Evolutionary conservation across 768 basidiomycete genomes (phyloP).

Genomic region (Lentinus brumalis): DNA sequence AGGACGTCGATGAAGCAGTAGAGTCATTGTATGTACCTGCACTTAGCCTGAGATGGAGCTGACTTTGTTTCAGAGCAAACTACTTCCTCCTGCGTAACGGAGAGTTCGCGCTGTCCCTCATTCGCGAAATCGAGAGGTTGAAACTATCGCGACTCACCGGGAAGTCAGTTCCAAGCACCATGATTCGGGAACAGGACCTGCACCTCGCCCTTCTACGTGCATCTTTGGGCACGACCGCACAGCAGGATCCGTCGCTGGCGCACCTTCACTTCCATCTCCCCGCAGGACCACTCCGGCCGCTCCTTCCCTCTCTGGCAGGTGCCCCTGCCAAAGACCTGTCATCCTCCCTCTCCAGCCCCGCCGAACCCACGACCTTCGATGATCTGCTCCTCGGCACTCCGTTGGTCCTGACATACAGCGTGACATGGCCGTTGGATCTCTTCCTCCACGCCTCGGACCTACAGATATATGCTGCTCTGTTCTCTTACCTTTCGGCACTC

Average conservation of each 20-base stretch:
- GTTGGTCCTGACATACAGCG: conserved; percentile 65
- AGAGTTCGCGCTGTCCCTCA: conserved; percentile 81
- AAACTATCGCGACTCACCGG: conserved; percentile 76
- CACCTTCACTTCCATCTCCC: conserved; percentile 77
- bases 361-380: conserved; percentile 58
- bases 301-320: conserved; percentile 70
- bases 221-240: conserved; percentile 85
- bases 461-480: conserved; percentile 71
- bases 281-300: conserved; percentile 77
- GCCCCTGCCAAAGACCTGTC: conserved; percentile 36
- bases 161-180: conserved; percentile 62
- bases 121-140: conserved; percentile 84
- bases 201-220: conserved; percentile 86
- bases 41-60: conserved; percentile 13
- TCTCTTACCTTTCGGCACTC: conserved; percentile 81
- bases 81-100: conserved; percentile 90
- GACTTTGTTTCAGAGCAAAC: conserved; percentile 58
- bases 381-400: conserved; percentile 81
- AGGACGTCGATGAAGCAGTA: conserved; percentile 82
- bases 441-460: conserved; percentile 81
- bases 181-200: conserved; percentile 90
- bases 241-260: conserved; percentile 78
- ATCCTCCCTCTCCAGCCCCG: conserved; percentile 39
- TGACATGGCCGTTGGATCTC: conserved; percentile 88
- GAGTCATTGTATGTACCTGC: conserved; percentile 69